phyloP scores from a whole-genome alignment of 805 yeast genomes.

The Geotrichum ghanense region DNA sequence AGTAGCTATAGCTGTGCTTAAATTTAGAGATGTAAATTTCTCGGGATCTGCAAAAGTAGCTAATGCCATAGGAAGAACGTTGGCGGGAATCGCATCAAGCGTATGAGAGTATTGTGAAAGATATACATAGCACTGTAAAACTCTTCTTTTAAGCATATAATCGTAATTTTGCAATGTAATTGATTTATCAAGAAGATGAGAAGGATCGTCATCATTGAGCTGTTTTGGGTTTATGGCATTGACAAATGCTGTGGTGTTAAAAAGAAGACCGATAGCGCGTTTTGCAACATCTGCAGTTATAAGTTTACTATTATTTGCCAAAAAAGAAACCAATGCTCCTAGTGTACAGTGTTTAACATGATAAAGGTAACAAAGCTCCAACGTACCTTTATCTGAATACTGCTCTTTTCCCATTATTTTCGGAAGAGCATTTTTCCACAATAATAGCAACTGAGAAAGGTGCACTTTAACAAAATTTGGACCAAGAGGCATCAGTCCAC shows the following conservation, averaged over 20 bases:
- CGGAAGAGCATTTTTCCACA: constrained; percentile 54
- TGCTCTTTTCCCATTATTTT: constrained; percentile 33
- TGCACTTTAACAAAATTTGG: constrained; percentile 42
- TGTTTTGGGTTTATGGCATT: constrained; percentile 20
- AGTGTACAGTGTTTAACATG: constrained; percentile 50
- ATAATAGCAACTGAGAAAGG: constrained; percentile 42
- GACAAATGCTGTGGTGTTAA: constrained; percentile 27
- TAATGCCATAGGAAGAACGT: constrained; percentile 25
- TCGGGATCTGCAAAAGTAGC: constrained; percentile 24
- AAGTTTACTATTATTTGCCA: constrained; percentile 27
- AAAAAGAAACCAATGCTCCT: constrained; percentile 43
- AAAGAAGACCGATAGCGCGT: constrained; percentile 38
- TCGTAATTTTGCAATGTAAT: constrained; percentile 20
- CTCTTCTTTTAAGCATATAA: constrained; percentile 31
- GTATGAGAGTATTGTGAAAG: constrained; percentile 16
- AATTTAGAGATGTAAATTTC: constrained; percentile 16
- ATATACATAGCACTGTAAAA: constrained; percentile 34
- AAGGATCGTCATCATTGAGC: constrained; percentile 15
- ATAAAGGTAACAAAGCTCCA: constrained; percentile 27
- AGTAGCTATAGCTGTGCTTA: constrained; percentile 22
- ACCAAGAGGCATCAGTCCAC: constrained; percentile 55
- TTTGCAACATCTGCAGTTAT: constrained; percentile 33
- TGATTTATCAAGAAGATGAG: constrained; percentile 14
- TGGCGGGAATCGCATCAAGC: constrained; percentile 30
- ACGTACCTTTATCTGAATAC: constrained; percentile 25